Evolutionary conservation across 495 filamentous ascomycete species (phyloP).

Genomic region (Apiosordaria backusii): DNA sequence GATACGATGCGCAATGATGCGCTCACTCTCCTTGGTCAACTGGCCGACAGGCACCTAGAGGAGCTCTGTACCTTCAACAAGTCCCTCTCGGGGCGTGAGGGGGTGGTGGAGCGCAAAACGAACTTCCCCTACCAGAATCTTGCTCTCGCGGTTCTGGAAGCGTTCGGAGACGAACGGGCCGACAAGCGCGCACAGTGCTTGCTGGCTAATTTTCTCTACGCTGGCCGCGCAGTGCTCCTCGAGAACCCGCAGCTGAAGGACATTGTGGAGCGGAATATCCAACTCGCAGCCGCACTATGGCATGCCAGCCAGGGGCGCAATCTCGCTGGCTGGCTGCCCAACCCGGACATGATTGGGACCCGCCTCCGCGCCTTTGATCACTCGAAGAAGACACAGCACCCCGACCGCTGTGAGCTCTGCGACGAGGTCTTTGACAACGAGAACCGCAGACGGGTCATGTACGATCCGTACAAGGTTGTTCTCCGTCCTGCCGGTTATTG

Average conservation of each 20-base stretch:
- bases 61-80: constrained; percentile 18
- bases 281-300: constrained; percentile 10
- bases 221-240: constrained; percentile 18
- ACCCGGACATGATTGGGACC: neutral
- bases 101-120: neutral
- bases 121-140: neutral
- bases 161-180: constrained; percentile 9
- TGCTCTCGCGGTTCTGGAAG: neutral
- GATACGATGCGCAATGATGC: constrained; percentile 13
- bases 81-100: constrained; percentile 7
- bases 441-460: constrained; percentile 13
- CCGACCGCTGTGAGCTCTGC: constrained; percentile 22
- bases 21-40: constrained; percentile 12
- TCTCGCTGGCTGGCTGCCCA: constrained; percentile 6
- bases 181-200: constrained; percentile 5
- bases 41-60: constrained; percentile 18
- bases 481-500: constrained; percentile 20
- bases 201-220: constrained; percentile 19
- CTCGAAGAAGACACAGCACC: constrained; percentile 19
- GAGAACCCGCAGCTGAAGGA: neutral
- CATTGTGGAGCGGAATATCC: constrained; percentile 8
- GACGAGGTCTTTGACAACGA: constrained; percentile 17
- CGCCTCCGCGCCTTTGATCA: constrained; percentile 9
- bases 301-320: constrained; percentile 9
- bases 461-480: constrained; percentile 16